These are phyloP conservation scores for Acacia confusa DNA, from an alignment of 306 rosid genomes.

Conservation along the genomic window DNA sequence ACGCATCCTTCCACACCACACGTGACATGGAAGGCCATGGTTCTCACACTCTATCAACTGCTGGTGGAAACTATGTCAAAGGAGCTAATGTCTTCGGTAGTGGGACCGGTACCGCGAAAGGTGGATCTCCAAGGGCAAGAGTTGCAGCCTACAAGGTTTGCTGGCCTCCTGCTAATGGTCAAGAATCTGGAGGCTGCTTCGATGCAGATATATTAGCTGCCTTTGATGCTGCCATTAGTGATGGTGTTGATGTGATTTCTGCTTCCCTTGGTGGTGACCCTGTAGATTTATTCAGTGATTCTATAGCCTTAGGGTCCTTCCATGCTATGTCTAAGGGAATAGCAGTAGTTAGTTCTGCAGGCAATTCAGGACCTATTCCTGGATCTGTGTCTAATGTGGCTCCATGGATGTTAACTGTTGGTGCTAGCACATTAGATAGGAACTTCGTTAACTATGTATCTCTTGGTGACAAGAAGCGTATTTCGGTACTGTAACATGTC, in stretches of 20 bases:
- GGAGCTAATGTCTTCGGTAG: conserved; percentile 49
- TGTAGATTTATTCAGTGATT: conserved; percentile 13
- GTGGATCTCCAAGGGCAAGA: conserved; percentile 84
- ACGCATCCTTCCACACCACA: conserved; percentile 16
- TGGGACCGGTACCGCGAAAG: conserved; percentile 78
- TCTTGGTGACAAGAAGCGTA: conserved; percentile 48
- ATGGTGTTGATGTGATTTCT: conserved; percentile 70
- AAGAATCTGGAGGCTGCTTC: conserved; percentile 36
- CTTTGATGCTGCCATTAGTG: conserved; percentile 72
- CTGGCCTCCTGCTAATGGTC: conserved; percentile 36
- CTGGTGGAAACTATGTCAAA: conserved; percentile 61
- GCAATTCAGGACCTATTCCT: conserved; percentile 53
- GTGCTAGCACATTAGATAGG: conserved; percentile 72
- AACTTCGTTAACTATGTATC: conserved; percentile 39
- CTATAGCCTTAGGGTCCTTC: conserved; percentile 54
- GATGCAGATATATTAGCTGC: conserved; percentile 78
- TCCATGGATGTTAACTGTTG: conserved; percentile 75
- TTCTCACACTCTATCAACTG: conserved; percentile 88
- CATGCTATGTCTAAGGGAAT: conserved; percentile 60
- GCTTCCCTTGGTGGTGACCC: conserved; percentile 44
- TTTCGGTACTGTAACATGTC: conserved; percentile 32
- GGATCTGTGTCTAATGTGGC: conserved; percentile 30
- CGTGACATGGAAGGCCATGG: conserved; percentile 83
- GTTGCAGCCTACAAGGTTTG: conserved; percentile 85
- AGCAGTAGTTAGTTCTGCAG: conserved; percentile 52